Evolutionary conservation across 352 stramenopile genomes (phyloP).

Genomic region (Phytophthora sp.): DNA sequence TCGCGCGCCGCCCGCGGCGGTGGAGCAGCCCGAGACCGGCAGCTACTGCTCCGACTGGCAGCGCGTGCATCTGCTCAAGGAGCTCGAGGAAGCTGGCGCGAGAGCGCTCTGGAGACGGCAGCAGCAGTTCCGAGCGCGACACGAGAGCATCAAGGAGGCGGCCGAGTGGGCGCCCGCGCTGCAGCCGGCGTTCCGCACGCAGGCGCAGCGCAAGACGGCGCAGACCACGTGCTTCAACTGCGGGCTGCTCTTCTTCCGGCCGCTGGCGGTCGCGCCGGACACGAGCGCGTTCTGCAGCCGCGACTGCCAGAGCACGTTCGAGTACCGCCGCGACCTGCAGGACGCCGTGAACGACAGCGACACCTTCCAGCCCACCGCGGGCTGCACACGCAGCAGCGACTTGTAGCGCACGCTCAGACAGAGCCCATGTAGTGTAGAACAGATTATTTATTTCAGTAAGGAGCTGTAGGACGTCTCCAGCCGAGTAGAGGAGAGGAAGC

Average conservation of each 20-base stretch:
- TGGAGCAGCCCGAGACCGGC: background rate
- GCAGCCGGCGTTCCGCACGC: slow-evolving; percentile 8
- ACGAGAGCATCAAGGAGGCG: slow-evolving; percentile 30
- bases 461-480: slow-evolving; percentile 10
- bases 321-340: slow-evolving; percentile 57
- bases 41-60: slow-evolving; percentile 37
- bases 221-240: slow-evolving; percentile 65
- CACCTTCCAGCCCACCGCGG: slow-evolving; percentile 11
- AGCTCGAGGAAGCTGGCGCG: slow-evolving; percentile 38
- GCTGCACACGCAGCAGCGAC: slow-evolving; percentile 29
- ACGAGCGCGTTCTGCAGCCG: slow-evolving; percentile 54
- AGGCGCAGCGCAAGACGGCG: slow-evolving; percentile 27
- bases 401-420: slow-evolving; percentile 14
- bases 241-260: slow-evolving; percentile 48
- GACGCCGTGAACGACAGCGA: slow-evolving; percentile 39
- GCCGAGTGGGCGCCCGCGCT: slow-evolving; percentile 11
- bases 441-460: slow-evolving; percentile 39
- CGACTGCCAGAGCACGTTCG: slow-evolving; percentile 68
- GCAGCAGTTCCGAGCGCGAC: slow-evolving; percentile 9
- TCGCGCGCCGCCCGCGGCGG: slow-evolving; percentile 1
- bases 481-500: slow-evolving; percentile 7
- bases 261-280: slow-evolving; percentile 27
- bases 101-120: slow-evolving; percentile 23
- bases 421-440: slow-evolving; percentile 17
- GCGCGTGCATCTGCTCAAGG: slow-evolving; percentile 46